Evolutionary conservation across 495 filamentous ascomycete genomes (phyloP), one percentile per base, ranked within the genome.

Genomic region (Niebla homalea): DNA sequence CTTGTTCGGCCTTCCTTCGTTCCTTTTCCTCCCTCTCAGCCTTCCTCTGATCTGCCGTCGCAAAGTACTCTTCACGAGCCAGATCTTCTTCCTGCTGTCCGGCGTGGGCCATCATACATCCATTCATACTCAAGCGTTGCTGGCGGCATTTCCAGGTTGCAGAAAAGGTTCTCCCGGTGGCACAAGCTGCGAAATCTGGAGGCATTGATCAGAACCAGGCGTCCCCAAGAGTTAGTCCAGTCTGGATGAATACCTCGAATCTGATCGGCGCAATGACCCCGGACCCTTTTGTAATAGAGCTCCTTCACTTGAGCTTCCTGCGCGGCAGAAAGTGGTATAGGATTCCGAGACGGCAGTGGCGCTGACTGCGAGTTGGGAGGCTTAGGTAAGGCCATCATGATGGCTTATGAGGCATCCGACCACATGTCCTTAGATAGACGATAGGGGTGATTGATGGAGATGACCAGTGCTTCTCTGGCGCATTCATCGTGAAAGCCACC

Each of bases 1-100:
- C 53, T 19, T 63, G 57, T 51, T 51, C 56, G 53, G 59, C 62
- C 57, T 48, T 47, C 55, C 57, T 59, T 52, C 62, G 61, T 52
- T 64, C 67, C 49, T 75, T 64, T 64, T 74, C 72, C 61, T 73
- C 69, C 60, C 70, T 72, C 68, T 78, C 74, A 36, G 67, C 66
- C 46, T 75, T 71, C 58, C 88, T 73, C 67, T 86, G 76, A 55
- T 82, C 72, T 54, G 78, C 74, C 41, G 70, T 73, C 41, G 78
- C 75, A 61, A 97, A 96, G 93, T 92, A 98, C 60, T 97, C 87
- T 62, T 93, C 87, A 25, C 92, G 73, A 55, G 92, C 92, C 16
- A 77, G 78, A 67, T 98, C 92, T 62, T 88, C 78, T 66, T 94
- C 84, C 48, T 78, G 81, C 46, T 76, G 84, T 37, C 84, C 92